Conservation (phyloP, 2,329 filamentous ascomycete species). For the Phyllosticta paracitricarpa region DNA sequence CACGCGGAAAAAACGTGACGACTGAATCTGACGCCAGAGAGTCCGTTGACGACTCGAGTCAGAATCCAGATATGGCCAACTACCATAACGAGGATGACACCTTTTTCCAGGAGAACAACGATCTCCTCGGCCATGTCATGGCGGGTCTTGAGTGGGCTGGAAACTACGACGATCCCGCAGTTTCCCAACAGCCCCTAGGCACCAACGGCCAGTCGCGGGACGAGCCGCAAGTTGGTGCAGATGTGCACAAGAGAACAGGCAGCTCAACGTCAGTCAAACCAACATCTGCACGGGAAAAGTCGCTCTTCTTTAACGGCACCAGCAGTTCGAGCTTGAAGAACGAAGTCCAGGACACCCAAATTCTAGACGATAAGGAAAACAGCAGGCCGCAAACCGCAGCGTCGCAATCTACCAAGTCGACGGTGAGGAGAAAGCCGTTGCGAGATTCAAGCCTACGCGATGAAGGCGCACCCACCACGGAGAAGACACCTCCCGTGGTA, state of each 20-base stretch:
- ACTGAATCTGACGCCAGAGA: background rate
- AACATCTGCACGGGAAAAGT: constrained; percentile 8
- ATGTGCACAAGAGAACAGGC: background rate
- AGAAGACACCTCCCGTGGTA: background rate
- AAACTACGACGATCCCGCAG: background rate
- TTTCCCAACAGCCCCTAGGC: background rate
- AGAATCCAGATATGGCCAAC: background rate
- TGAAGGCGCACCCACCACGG: background rate
- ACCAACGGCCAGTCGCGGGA: background rate
- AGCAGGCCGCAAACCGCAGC: background rate
- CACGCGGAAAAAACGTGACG: background rate
- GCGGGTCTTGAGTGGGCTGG: background rate
- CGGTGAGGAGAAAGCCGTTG: background rate
- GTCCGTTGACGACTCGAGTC: background rate
- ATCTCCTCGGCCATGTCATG: constrained; percentile 10
- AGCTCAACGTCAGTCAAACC: constrained; percentile 8
- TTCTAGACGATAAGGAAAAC: background rate
- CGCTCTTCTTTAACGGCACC: constrained; percentile 13
- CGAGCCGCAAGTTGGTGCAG: background rate
- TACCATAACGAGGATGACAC: background rate
- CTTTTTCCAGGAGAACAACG: constrained; percentile 5
- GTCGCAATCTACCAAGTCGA: constrained; percentile 8
- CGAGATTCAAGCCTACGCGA: constrained; percentile 2
- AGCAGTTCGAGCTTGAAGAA: constrained; percentile 10
- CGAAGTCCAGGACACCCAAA: background rate